Conservation (phyloP, 257 asterid genomes). For the Solanum neorickii region DNA sequence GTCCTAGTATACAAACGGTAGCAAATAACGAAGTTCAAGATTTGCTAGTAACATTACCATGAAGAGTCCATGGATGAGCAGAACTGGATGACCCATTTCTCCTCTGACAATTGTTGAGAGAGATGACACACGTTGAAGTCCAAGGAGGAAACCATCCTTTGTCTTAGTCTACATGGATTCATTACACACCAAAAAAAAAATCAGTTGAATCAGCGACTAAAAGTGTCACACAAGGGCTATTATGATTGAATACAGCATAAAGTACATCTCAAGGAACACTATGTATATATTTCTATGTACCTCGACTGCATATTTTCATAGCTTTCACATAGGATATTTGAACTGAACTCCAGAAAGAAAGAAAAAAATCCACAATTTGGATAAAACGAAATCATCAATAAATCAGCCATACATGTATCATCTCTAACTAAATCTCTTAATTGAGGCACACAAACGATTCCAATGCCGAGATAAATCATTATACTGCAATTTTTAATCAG, state of each 20-base stretch:
- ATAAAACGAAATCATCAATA: background rate
- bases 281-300: background rate
- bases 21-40: background rate
- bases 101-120: constrained; percentile 21
- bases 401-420: background rate
- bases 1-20: background rate
- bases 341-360: background rate
- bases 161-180: constrained; percentile 42
- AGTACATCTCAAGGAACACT: background rate
- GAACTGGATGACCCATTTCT: constrained; percentile 48
- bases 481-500: background rate
- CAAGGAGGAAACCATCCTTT: constrained; percentile 76
- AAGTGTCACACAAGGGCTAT: background rate
- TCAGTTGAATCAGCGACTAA: background rate
- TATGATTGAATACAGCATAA: background rate
- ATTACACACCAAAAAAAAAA: background rate
- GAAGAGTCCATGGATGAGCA: constrained; percentile 86
- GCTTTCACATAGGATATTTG: background rate
- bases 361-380: background rate
- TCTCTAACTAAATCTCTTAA: background rate
- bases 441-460: background rate
- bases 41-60: constrained; percentile 36
- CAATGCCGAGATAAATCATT: background rate
- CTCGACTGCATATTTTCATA: background rate
- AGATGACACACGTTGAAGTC: constrained; percentile 84